Conservation (phyloP, 2,329 filamentous ascomycete species). For the Hortaea werneckii region DNA sequence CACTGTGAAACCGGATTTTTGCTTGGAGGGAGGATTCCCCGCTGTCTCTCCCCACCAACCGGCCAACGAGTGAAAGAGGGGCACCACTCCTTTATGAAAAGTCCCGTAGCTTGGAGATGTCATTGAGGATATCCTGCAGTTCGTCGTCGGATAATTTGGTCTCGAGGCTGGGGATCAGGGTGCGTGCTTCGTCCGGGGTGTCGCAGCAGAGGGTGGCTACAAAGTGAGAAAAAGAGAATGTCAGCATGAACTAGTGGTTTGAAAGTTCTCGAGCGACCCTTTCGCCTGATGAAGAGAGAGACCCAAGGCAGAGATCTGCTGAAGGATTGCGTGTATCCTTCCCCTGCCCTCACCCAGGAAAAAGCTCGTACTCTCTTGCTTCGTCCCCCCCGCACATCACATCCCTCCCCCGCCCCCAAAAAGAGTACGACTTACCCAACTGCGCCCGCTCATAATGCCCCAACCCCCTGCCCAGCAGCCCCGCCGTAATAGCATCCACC, state of each 20-base stretch:
- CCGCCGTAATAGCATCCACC: constrained; percentile 40
- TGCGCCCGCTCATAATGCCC: constrained; percentile 87
- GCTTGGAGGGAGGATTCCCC: too few relatives aligned
- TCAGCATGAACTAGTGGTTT: background rate
- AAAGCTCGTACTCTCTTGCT: background rate
- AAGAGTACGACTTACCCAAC: constrained; percentile 58
- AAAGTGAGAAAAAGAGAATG: constrained; percentile 5
- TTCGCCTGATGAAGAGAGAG: too few relatives aligned
- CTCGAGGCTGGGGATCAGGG: constrained; percentile 76
- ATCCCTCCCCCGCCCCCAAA: too few relatives aligned
- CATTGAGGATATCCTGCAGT: constrained; percentile 75
- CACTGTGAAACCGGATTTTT: too few relatives aligned
- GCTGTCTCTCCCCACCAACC: too few relatives aligned
- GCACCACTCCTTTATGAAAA: constrained; percentile 9
- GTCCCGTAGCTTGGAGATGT: constrained; percentile 70
- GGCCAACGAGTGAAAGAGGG: too few relatives aligned
- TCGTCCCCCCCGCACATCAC: background rate
- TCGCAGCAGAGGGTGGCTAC: constrained; percentile 86
- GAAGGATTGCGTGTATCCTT: too few relatives aligned
- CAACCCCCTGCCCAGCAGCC: constrained; percentile 43
- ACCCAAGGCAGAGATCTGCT: too few relatives aligned
- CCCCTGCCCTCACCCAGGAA: background rate
- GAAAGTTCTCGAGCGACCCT: too few relatives aligned
- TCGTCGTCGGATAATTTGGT: constrained; percentile 88
- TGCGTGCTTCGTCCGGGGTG: constrained; percentile 89